phyloP scores from a whole-genome alignment of 768 basidiomycete species.

The Boletus reticulatus region DNA sequence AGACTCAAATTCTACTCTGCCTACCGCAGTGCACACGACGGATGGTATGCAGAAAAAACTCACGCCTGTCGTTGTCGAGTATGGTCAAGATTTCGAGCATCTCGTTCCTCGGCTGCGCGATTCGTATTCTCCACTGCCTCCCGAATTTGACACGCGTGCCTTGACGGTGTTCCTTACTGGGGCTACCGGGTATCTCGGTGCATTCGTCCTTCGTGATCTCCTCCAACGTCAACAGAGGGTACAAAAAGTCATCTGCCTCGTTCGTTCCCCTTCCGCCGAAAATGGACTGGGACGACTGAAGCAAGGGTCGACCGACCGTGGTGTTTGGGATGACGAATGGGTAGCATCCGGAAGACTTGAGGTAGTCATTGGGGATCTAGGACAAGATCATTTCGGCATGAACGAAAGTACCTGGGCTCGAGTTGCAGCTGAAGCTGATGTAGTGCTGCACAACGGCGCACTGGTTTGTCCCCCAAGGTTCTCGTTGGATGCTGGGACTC shows the following conservation, averaged over 20 bases:
- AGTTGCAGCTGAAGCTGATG: constrained; percentile 72
- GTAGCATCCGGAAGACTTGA: constrained; percentile 62
- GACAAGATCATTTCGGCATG: constrained; percentile 72
- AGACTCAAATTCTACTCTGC: constrained; percentile 19
- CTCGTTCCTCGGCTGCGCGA: constrained; percentile 57
- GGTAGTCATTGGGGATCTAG: constrained; percentile 83
- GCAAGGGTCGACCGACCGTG: constrained; percentile 71
- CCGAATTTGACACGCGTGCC: constrained; percentile 50
- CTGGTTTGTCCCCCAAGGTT: constrained; percentile 55
- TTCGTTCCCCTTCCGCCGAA: constrained; percentile 64
- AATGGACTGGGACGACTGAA: constrained; percentile 68
- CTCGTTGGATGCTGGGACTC: background rate
- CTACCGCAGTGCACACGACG: constrained; percentile 13
- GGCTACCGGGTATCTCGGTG: constrained; percentile 95
- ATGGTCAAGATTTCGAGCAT: constrained; percentile 73
- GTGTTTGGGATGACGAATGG: constrained; percentile 91
- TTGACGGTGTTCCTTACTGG: constrained; percentile 93
- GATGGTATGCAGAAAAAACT: constrained; percentile 16
- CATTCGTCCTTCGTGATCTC: constrained; percentile 83
- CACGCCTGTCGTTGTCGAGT: constrained; percentile 48
- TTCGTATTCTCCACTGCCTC: constrained; percentile 59
- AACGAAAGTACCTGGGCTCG: constrained; percentile 59
- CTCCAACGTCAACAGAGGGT: constrained; percentile 61
- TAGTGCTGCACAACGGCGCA: constrained; percentile 94
- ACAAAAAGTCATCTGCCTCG: constrained; percentile 88